Conservation (phyloP, 83 land plant genomes). For the Larix sibirica region DNA sequence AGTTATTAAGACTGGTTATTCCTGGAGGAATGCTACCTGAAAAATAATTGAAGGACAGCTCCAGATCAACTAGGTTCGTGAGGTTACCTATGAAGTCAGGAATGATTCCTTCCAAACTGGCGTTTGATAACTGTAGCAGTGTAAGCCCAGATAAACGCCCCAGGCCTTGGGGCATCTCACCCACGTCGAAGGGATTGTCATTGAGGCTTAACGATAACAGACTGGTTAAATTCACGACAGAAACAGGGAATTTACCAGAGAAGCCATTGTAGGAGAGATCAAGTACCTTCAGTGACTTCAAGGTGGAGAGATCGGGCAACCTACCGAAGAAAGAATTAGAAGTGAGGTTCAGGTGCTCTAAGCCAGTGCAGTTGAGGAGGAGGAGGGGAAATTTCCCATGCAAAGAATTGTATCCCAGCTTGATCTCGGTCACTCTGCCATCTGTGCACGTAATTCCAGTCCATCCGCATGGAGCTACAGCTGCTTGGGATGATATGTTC, state of each 20-base stretch:
- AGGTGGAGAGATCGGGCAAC: slow-evolving; percentile 33
- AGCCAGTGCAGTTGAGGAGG: slow-evolving; percentile 2
- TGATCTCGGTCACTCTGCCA: background rate
- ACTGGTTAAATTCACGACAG: slow-evolving; percentile 22
- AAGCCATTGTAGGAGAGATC: slow-evolving; percentile 28
- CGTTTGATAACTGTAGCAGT: slow-evolving; percentile 55
- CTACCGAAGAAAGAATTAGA: slow-evolving; percentile 10
- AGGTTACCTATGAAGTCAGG: slow-evolving; percentile 36
- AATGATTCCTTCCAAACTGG: slow-evolving; percentile 49
- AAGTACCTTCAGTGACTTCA: slow-evolving; percentile 18
- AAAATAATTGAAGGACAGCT: slow-evolving; percentile 17
- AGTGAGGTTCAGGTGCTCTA: slow-evolving; percentile 18
- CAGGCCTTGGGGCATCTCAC: slow-evolving; percentile 47
- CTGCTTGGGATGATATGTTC: no score
- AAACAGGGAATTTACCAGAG: slow-evolving; percentile 44
- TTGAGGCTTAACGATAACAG: slow-evolving; percentile 31
- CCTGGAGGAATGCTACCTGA: slow-evolving; percentile 18
- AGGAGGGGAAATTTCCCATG: background rate
- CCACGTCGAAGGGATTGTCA: slow-evolving; percentile 46
- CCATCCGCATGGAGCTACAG: no score
- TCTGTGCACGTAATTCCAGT: no score
- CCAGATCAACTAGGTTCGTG: slow-evolving; percentile 13
- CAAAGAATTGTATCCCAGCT: slow-evolving; percentile 6
- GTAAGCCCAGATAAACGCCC: slow-evolving; percentile 50
- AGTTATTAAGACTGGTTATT: slow-evolving; percentile 5